A percentile compares a stretch with the other conserved stretches of the same genome.
phyloP scores from a whole-genome alignment of 192 early-diverging fungal genomes.

The Pilobolus umbonatus region DNA sequence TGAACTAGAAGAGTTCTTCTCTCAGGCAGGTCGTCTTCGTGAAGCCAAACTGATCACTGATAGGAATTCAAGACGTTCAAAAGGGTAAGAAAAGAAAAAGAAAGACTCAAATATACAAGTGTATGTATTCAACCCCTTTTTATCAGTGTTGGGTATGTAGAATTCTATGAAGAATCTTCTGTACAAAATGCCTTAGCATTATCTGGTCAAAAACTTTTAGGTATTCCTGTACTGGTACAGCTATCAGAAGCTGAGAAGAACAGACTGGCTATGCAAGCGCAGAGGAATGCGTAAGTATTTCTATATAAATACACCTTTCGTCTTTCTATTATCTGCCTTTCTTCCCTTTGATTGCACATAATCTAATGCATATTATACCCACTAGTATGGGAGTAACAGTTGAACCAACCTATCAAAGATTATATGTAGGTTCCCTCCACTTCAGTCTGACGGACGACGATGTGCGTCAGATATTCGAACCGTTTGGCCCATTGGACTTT shows the following conservation, averaged over 20 bases:
- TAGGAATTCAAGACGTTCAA: slow-evolving; percentile 74
- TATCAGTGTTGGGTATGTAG: slow-evolving; percentile 90
- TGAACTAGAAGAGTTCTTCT: slow-evolving; percentile 89
- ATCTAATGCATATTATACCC: no score
- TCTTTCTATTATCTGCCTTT: background rate
- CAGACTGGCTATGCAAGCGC: slow-evolving; percentile 58
- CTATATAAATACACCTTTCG: slow-evolving; percentile 4
- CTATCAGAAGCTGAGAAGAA: slow-evolving; percentile 94
- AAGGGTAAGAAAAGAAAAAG: slow-evolving; percentile 58
- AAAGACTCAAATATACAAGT: background rate
- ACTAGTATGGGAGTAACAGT: slow-evolving; percentile 17
- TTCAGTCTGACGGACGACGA: slow-evolving; percentile 69
- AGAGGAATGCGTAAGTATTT: slow-evolving; percentile 43
- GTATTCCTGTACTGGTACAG: slow-evolving; percentile 91
- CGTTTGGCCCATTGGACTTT: slow-evolving; percentile 80
- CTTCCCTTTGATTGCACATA: background rate
- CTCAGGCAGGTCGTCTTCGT: slow-evolving; percentile 73
- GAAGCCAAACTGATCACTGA: slow-evolving; percentile 88
- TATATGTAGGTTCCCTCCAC: slow-evolving; percentile 61
- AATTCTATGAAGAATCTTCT: slow-evolving; percentile 85
- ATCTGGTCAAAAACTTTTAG: slow-evolving; percentile 82
- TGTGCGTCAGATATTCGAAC: slow-evolving; percentile 73
- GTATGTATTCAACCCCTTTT: background rate
- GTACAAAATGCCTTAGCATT: slow-evolving; percentile 82
- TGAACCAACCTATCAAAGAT: slow-evolving; percentile 50